Percentiles rank a stretch among this genome's conserved stretches.
These are phyloP conservation scores for Pigoraptor vietnamica DNA, from an alignment of 78 protist species.

Conservation along the genomic window DNA sequence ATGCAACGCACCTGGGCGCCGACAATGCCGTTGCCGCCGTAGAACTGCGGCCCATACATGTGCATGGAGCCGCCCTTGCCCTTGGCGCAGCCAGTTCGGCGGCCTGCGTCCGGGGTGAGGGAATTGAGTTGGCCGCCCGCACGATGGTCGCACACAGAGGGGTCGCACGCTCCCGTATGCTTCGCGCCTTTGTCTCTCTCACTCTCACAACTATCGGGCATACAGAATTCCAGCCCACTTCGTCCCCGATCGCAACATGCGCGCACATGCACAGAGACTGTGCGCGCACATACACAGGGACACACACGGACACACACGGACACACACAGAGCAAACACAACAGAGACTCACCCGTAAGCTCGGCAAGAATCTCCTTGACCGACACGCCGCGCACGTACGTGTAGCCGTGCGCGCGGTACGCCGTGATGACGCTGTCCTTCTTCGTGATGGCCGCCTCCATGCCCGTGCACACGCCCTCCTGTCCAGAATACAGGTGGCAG, in stretches of 20 bases:
- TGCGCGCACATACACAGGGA: too few relatives aligned
- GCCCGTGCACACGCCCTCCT: conserved; percentile 88
- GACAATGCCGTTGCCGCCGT: conserved; percentile 97
- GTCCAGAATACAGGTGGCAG: conserved; percentile 92
- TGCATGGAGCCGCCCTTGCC: conserved; percentile 98
- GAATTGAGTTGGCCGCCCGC: too few relatives aligned
- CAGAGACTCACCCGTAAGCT: conserved; percentile 70
- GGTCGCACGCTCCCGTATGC: too few relatives aligned
- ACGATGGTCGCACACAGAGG: too few relatives aligned
- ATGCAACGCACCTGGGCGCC: too few relatives aligned
- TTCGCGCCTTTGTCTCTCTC: too few relatives aligned
- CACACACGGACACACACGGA: too few relatives aligned
- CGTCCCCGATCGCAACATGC: too few relatives aligned
- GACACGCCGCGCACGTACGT: conserved; percentile 74
- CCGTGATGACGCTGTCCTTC: conserved; percentile 82
- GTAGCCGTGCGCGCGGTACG: conserved; percentile 90
- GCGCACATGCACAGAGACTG: neutral
- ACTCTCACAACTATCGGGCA: neutral
- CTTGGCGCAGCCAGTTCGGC: conserved; percentile 24
- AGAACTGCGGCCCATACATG: conserved; percentile 81
- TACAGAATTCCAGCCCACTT: neutral
- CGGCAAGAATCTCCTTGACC: conserved; percentile 57
- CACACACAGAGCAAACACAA: neutral
- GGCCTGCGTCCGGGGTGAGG: too few relatives aligned
- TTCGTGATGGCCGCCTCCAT: conserved; percentile 65